Conservation (phyloP, 2,329 filamentous ascomycete genomes). For the Mycosphaerelloides madeirae region DNA sequence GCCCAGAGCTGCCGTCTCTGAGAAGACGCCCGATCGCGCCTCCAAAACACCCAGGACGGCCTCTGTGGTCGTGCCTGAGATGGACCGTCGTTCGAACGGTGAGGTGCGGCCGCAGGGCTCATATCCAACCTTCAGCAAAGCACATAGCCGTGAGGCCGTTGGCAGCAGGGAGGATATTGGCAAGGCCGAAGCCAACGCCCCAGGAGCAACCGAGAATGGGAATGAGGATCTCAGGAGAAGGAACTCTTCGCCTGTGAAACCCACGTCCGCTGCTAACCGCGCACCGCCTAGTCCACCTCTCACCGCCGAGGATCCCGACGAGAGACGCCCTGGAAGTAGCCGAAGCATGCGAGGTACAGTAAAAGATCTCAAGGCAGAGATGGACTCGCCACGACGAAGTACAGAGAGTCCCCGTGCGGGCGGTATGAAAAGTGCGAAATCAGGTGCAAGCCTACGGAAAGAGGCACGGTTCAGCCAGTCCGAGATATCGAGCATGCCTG, state of each 20-base stretch:
- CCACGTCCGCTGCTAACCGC: slow-evolving; percentile 19
- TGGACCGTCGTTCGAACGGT: slow-evolving; percentile 38
- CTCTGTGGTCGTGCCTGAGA: slow-evolving; percentile 40
- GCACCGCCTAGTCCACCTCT: slow-evolving; percentile 47
- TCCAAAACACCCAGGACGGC: slow-evolving; percentile 8
- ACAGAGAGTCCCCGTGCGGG: slow-evolving; percentile 37
- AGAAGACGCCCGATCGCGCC: slow-evolving; percentile 4
- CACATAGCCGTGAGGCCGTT: slow-evolving; percentile 83
- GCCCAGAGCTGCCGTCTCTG: slow-evolving; percentile 11
- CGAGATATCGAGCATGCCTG: slow-evolving; percentile 39
- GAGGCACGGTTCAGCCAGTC: slow-evolving; percentile 35
- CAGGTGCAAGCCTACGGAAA: slow-evolving; percentile 41
- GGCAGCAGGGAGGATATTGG: slow-evolving; percentile 48
- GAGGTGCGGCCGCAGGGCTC: slow-evolving; percentile 48
- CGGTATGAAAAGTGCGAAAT: slow-evolving; percentile 37
- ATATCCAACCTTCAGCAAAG: slow-evolving; percentile 83
- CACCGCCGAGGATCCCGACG: slow-evolving; percentile 41
- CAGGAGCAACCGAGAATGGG: slow-evolving; percentile 41
- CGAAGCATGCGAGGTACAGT: slow-evolving; percentile 41
- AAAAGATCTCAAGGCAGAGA: slow-evolving; percentile 34
- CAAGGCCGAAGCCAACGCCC: slow-evolving; percentile 32
- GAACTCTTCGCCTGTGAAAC: slow-evolving; percentile 26
- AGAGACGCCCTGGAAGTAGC: slow-evolving; percentile 41
- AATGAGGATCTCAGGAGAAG: slow-evolving; percentile 26
- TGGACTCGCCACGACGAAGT: slow-evolving; percentile 38